phyloP scores from a whole-genome alignment of 2,329 filamentous ascomycete species.

The Sporothrix brasiliensis region DNA sequence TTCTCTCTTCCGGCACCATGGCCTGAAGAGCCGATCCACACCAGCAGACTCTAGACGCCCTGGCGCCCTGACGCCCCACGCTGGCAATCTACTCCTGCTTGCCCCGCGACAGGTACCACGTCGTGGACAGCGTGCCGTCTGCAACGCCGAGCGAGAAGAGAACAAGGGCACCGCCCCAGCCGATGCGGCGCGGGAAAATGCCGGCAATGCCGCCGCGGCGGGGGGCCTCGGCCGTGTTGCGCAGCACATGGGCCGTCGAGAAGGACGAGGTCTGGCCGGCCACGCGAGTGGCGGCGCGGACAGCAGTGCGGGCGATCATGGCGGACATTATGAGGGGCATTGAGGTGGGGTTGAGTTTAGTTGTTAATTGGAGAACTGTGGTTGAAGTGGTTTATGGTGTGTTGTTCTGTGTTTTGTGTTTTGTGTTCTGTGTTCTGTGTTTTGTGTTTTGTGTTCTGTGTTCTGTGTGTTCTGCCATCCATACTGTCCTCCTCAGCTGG shows the following conservation, averaged over 20 bases:
- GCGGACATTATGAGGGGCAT: background rate
- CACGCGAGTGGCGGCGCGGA: background rate
- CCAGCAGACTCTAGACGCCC: no score
- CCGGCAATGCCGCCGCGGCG: constrained; percentile 5
- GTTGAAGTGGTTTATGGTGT: background rate
- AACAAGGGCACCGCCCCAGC: background rate
- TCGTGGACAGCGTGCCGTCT: background rate
- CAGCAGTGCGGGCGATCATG: background rate
- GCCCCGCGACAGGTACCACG: background rate
- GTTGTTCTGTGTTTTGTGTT: background rate
- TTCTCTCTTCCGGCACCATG: no score
- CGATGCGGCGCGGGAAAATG: constrained; percentile 4
- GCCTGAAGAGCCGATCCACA: no score
- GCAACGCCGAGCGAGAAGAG: background rate
- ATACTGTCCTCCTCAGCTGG: background rate
- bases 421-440: background rate
- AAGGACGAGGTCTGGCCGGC: background rate
- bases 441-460: background rate
- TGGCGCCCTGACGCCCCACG: no score
- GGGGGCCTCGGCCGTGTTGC: background rate
- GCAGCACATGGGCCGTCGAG: background rate
- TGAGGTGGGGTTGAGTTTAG: background rate
- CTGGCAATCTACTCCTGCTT: background rate
- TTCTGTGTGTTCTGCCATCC: background rate
- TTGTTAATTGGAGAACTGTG: background rate